Base-by-base conservation (phyloP, 2,329 filamentous ascomycete species). In the Geosmithia morbida region DNA sequence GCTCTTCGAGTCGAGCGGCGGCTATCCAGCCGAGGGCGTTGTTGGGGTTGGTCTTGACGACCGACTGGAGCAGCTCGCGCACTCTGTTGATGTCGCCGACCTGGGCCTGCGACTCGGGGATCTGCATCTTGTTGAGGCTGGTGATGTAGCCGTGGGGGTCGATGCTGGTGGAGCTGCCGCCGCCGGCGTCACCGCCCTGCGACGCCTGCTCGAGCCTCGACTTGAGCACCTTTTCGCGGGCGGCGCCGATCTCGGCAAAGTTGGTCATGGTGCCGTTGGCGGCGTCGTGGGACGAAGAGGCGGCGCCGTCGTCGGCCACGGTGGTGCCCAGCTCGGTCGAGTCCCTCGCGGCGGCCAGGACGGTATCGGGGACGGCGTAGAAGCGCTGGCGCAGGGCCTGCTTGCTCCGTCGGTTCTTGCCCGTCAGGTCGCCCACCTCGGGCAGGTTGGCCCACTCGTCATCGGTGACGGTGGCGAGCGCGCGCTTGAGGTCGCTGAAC, bases 11-110 rank as follows among this genome's bases (percentile, higher is more conserved):
- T 57, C 92, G 80, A 16, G 90, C 88, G 3, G 92, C 86, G 4
- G 94, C 92, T 56, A 98, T 94, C 85, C 94, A 98, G 18, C 88
- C 92, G 10, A 92, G 86, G 0, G 86, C 88, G 59, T 97, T 94
- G 52, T 87, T 89, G 2, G 90, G 87, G 61, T 98, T 98, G 7
- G 90, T 96, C 66, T 92, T 94, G 61, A 95, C 94, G 44, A 97
- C 92, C 0, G 90, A 97, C 60, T 95, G 88, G n/a, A 98, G 70
- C 37, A 98, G 74, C 52, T 89, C 83, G 52, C 92, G 80, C 17
- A 94, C 92, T 63, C 92, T 84, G 60, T 95, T 94, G 61, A 98
- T 87, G 59, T 98, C 92, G 50, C 92, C 90, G 22, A 97, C 85
- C 56, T 89, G 85, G 4, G 86, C 78, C 57, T 94, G 86, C 4